Evolutionary conservation across 2,329 filamentous ascomycete genomes (phyloP), one percentile per base, ranked within the genome.

Genomic region (Colletotrichum coccodes): DNA sequence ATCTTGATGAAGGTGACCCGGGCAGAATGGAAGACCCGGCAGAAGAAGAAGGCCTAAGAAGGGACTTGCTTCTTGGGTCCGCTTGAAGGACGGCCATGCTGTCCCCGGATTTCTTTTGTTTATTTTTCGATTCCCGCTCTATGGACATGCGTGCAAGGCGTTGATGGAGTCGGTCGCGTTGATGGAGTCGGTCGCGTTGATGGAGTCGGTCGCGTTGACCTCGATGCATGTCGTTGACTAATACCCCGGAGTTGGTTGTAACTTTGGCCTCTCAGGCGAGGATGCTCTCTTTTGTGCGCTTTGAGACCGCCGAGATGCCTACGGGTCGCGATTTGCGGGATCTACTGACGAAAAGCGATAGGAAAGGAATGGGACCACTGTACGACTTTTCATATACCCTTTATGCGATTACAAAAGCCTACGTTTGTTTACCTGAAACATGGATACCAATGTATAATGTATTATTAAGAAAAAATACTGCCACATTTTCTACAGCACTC

Each of bases 1-100:
- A 81, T 97, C 66, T 86, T 99, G 75, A 97, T 99, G 94, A 91
- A 91, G 75, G 94, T 98, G 67, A 91, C 94, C 30, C 91, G 91
- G 76, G 90, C 93, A 16, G 95, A 98, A 82, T 98, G 93, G 89
- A 97, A 93, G 83, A 80, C 83, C 57, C 86, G 88, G 71, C 82
- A 86, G 72, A 79, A 79, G 75, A 87, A 82, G 75, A 78, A 76
- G 73, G 60, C 70, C 16, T 81, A 79, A 75, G 68, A n/a, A n/a
- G 73, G 34, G 61, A 64, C 50, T 66, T 63, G n/a, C 64, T 72
- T 68, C 68, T 57, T 14, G 21, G 53, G 18, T 42, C 32, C 30
- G 32, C 59, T 54, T 59, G 4, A 60, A 42, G 9, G 34, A 26
- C 36, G 26, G 16, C 14, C 14, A 14, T 16, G 18, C 49, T 16